phyloP scores from a whole-genome alignment of 75 land plant species.

The Selaginella tamariscina region DNA sequence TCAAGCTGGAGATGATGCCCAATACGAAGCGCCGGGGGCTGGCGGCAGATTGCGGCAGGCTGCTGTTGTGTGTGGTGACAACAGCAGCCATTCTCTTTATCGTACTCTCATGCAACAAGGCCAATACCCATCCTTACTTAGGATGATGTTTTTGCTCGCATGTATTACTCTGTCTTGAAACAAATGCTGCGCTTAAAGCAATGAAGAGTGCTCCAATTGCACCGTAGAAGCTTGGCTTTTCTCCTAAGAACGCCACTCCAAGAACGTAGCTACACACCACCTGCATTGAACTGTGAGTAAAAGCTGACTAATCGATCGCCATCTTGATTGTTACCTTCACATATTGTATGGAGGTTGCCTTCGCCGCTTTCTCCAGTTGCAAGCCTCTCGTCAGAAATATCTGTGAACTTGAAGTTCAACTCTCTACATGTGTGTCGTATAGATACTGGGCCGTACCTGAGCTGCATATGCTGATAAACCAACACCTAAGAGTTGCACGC shows the following conservation, averaged over 20 bases:
- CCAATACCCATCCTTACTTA: neutral
- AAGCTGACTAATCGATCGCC: neutral
- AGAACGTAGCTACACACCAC: constrained; percentile 27
- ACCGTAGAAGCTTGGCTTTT: constrained; percentile 24
- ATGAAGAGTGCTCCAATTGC: constrained; percentile 23
- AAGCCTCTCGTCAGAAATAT: constrained; percentile 35
- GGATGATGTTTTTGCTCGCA: neutral
- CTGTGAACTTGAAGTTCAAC: constrained; percentile 15
- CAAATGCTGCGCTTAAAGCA: constrained; percentile 25
- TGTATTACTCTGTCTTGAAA: neutral
- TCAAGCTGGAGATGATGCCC: too few species aligned
- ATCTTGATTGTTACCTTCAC: constrained; percentile 28
- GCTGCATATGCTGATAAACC: constrained; percentile 36
- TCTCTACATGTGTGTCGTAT: neutral
- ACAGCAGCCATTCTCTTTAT: neutral
- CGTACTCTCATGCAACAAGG: too few species aligned
- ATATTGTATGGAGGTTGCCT: constrained; percentile 27
- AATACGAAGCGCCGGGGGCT: neutral
- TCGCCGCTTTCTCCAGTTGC: constrained; percentile 40
- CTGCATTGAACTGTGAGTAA: constrained; percentile 11
- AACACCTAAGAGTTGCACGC: constrained; percentile 13
- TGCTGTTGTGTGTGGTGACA: neutral
- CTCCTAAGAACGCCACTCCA: constrained; percentile 22
- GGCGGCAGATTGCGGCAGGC: neutral
- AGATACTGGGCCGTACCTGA: constrained; percentile 22